A percentile compares a stretch with the other conserved stretches of the same genome.
phyloP scores from a whole-genome alignment of 2,329 filamentous ascomycete genomes.

The Diaporthe citri region DNA sequence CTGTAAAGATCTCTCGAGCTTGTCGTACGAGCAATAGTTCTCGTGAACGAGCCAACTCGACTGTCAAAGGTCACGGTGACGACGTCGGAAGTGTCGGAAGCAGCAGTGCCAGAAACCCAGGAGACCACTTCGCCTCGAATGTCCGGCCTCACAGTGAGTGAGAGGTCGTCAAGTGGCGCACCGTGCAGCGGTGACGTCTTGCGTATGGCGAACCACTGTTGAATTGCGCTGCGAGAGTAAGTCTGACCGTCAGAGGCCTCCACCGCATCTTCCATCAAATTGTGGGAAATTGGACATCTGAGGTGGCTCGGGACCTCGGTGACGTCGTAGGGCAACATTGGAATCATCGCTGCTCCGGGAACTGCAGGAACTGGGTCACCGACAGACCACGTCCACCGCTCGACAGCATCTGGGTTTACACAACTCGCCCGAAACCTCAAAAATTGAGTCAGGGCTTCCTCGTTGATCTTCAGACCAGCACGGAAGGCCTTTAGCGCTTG shows the following conservation, averaged over 20 bases:
- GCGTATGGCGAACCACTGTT: conserved; percentile 15
- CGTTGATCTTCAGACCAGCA: background rate
- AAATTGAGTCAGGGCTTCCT: background rate
- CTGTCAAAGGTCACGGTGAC: conserved; percentile 23
- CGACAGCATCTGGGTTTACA: background rate
- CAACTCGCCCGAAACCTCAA: conserved; percentile 5
- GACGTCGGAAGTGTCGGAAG: background rate
- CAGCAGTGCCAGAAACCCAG: background rate
- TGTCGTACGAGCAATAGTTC: background rate
- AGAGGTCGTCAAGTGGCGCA: conserved; percentile 2
- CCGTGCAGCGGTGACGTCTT: conserved; percentile 13
- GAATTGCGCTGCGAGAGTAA: conserved; percentile 10
- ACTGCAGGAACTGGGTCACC: conserved; percentile 20
- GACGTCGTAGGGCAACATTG: background rate
- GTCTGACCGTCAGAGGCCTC: conserved; percentile 15
- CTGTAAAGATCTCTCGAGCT: conserved; percentile 4
- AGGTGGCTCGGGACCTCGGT: conserved; percentile 17
- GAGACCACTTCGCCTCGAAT: background rate
- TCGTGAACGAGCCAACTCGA: conserved; percentile 11
- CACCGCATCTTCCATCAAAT: conserved; percentile 26
- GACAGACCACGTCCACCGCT: conserved; percentile 17
- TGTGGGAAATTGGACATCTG: conserved; percentile 28
- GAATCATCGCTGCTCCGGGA: background rate
- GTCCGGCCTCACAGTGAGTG: background rate
- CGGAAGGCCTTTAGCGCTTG: background rate